A percentile compares a stretch with the other conserved stretches of the same genome.
Conservation (phyloP, 352 stramenopile genomes). For the Pythium monospermum region DNA sequence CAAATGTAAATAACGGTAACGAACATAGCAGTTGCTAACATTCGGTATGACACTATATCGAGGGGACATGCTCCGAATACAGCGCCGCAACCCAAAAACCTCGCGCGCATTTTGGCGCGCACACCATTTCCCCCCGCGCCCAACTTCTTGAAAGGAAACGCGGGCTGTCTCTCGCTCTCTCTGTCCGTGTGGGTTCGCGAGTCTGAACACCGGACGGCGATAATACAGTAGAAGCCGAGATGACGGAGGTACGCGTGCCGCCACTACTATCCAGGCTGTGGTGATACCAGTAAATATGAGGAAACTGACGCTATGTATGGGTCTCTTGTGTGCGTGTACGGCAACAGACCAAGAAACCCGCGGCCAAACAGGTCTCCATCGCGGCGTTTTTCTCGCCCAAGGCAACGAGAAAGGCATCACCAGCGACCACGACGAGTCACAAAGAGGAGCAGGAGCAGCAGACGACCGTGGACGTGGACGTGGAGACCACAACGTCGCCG, state of each 20-base stretch:
- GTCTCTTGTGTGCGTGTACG: slow-evolving; percentile 1
- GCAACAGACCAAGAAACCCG: slow-evolving; percentile 19
- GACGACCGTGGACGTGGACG: too few species aligned
- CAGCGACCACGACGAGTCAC: slow-evolving; percentile 1
- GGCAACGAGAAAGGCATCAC: slow-evolving; percentile 10
- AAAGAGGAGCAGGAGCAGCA: too few species aligned
- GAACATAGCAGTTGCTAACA: not conserved
- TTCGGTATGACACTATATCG: not conserved
- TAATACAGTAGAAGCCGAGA: too few species aligned
- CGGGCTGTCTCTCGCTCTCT: too few species aligned
- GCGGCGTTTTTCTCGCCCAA: slow-evolving; percentile 74
- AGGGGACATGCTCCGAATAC: slow-evolving; percentile 5
- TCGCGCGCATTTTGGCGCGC: slow-evolving; percentile 19
- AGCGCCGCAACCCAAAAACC: slow-evolving; percentile 1
- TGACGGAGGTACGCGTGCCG: slow-evolving; percentile 18
- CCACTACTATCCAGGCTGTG: not conserved
- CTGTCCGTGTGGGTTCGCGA: too few species aligned
- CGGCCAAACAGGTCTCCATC: slow-evolving; percentile 75
- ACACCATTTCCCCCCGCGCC: slow-evolving; percentile 15
- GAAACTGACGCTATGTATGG: not conserved
- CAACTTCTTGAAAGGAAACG: too few species aligned
- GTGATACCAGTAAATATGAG: too few species aligned
- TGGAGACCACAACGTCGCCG: not conserved
- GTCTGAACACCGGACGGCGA: too few species aligned
- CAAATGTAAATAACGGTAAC: not conserved